Evolutionary conservation across 176 grass and related monocot genomes (phyloP), one percentile per base, ranked within the genome.

Genomic region (Tillandsia leiboldiana): DNA sequence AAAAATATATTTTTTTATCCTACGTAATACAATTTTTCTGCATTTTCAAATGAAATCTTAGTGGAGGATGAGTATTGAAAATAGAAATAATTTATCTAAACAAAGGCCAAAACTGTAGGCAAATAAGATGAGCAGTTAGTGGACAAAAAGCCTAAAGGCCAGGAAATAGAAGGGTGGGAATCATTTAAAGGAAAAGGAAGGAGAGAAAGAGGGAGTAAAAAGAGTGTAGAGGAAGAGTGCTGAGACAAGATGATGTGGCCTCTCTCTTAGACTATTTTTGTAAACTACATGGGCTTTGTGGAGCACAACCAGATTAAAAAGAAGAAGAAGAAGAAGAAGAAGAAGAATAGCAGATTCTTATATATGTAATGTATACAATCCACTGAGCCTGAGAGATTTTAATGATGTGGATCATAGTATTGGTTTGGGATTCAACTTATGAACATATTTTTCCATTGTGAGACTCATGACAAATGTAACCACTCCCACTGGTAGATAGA

Each of bases 151-250:
- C 22, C 68, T 64, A 79, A 73, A 86, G 28, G 23, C 51, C 63
- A 73, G 15, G 24, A 24, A 24, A 24, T 1, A 24, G 0, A 24
- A 24, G 24, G 24, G 24, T 24, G 24, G 24, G 65, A 78, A 90
- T 83, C 78, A 90, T 81, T 50, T 27, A 84, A 84, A 82, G 63
- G 20, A 69, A 67, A 79, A 82, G 68, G 63, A 75, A 80, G 76
- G 64, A 59, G 74, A 84, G 75, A 20, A 0, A 84, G 73, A 84
- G 72, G 72, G 76, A 84, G 62, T 49, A 69, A 83, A 92, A 83
- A 53, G 23, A 29, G 42, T 66, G 90, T 81, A 78, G 89, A 24
- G 15, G 66, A 66, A 67, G 68, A 64, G 70, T 48, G 47, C 13
- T n/a, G 77, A 66, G 78, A 86, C 83, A 81, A 54, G 47, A 87